Evolutionary conservation across 2,329 filamentous ascomycete species (phyloP), one percentile per base, ranked within the genome.

Genomic region (Aspergillus vadensis): DNA sequence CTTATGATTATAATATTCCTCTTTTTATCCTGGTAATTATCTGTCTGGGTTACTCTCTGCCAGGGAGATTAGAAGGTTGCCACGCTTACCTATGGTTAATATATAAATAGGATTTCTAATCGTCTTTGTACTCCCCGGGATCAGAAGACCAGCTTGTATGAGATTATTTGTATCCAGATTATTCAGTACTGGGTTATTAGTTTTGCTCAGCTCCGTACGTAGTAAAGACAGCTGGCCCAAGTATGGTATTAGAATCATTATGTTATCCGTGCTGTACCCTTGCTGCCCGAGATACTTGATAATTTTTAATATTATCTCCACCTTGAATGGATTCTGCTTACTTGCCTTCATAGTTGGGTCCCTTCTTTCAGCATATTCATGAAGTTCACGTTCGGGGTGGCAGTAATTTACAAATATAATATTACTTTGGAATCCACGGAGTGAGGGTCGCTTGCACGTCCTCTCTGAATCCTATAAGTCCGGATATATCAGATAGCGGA

Each of bases 1-100:
- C 86, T 89, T 0, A 79, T 84, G 6, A 93, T 83, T 0, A 92
- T 86, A 15, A 93, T 88, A 1, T 92, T 85, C 36, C 85, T 87
- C 64, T 93, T 90, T 68, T 92, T 90, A 1, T 90, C 89, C 70
- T 92, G 90, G 60, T 90, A 93, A 62, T 92, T 92, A 63, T 92
- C 89, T 88, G 62, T 23, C 43, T 4, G 23, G 23, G 23, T 25
- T 25, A 25, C 23, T 25, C 23, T 25, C 23, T 25, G 23, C 23
- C 23, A 5, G 23, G 23, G 23, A 25, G 23, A 25, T 25, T 25
- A 25, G 23, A 25, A 25, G 23, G 23, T 25, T 25, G 23, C 23
- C 23, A 25, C 23, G 23, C 83, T 70, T 74, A 89, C 87, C 88
- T 54, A 92, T 89, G 0, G 89, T 91, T 0, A 89, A 91, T 0